Conservation (phyloP, 2,329 filamentous ascomycete species). For the Talaromyces sp. region DNA sequence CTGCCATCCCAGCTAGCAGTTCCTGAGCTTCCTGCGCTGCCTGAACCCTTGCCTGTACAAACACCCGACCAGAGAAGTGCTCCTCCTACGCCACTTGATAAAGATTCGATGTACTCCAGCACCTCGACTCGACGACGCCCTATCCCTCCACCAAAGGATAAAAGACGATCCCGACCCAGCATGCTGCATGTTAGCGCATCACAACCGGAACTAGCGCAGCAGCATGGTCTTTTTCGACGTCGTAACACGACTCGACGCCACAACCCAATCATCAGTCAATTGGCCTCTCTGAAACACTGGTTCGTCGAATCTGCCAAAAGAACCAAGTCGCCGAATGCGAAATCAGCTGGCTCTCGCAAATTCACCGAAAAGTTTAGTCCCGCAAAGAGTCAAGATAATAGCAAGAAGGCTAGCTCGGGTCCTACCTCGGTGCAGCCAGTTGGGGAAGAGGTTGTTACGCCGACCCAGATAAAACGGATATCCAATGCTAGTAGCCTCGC, state of each 20-base stretch:
- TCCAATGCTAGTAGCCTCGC: constrained; percentile 47
- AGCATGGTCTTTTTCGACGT: constrained; percentile 58
- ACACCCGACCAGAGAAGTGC: constrained; percentile 39
- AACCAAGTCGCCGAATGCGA: constrained; percentile 58
- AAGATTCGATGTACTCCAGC: constrained; percentile 68
- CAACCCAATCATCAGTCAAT: constrained; percentile 66
- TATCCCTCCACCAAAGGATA: constrained; percentile 84
- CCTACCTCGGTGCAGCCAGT: constrained; percentile 27
- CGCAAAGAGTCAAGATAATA: constrained; percentile 40
- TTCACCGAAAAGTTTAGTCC: constrained; percentile 44
- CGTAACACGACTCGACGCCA: constrained; percentile 57
- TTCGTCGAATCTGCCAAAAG: constrained; percentile 69
- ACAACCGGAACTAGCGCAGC: constrained; percentile 63
- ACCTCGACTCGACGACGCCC: constrained; percentile 79
- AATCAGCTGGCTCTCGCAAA: constrained; percentile 39
- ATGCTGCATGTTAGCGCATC: constrained; percentile 82
- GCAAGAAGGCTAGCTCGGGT: constrained; percentile 29
- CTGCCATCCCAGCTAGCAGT: constrained; percentile 64
- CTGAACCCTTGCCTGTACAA: constrained; percentile 56
- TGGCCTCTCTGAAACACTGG: constrained; percentile 72
- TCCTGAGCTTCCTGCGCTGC: constrained; percentile 75
- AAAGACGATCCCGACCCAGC: constrained; percentile 75
- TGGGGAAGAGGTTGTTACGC: constrained; percentile 34
- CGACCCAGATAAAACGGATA: constrained; percentile 43
- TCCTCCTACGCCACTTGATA: constrained; percentile 70